These are phyloP conservation scores for Colletotrichum filicis DNA, from an alignment of 2,329 filamentous ascomycete species.

Conservation along the genomic window DNA sequence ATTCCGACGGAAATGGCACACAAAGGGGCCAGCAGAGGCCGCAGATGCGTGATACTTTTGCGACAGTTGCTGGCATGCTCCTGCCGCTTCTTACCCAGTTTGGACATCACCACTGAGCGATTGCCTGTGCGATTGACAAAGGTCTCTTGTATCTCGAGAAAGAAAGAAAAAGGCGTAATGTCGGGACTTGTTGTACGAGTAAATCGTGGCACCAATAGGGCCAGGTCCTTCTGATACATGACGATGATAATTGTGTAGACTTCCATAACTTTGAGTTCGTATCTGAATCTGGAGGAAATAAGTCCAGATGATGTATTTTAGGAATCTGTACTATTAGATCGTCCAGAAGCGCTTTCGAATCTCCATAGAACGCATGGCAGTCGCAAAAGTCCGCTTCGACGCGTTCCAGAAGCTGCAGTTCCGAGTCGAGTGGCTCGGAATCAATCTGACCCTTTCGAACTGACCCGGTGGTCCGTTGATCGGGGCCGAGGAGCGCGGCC, in stretches of 20 bases:
- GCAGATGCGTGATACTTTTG: slow-evolving; percentile 75
- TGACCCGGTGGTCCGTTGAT: neutral
- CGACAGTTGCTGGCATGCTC: slow-evolving; percentile 80
- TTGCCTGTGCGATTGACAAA: neutral
- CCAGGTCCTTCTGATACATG: slow-evolving; percentile 16
- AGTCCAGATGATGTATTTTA: slow-evolving; percentile 21
- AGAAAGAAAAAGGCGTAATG: neutral
- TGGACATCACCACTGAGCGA: slow-evolving; percentile 73
- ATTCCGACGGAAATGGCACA: slow-evolving; percentile 50
- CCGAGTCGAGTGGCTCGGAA: neutral
- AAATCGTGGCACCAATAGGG: neutral
- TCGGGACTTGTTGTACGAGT: neutral
- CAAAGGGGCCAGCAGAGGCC: slow-evolving; percentile 66
- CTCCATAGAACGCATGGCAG: neutral
- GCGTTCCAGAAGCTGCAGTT: slow-evolving; percentile 3
- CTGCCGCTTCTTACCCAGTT: slow-evolving; percentile 82
- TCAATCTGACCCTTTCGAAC: neutral
- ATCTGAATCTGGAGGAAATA: neutral
- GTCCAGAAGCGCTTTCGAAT: neutral
- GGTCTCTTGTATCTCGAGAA: neutral
- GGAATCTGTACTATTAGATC: slow-evolving; percentile 10
- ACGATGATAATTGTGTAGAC: slow-evolving; percentile 32
- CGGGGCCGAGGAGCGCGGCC: neutral
- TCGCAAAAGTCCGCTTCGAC: neutral
- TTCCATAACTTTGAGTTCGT: neutral